Evolutionary conservation across 176 grass and related monocot species (phyloP).

Genomic region (Pontederia crassipes): DNA sequence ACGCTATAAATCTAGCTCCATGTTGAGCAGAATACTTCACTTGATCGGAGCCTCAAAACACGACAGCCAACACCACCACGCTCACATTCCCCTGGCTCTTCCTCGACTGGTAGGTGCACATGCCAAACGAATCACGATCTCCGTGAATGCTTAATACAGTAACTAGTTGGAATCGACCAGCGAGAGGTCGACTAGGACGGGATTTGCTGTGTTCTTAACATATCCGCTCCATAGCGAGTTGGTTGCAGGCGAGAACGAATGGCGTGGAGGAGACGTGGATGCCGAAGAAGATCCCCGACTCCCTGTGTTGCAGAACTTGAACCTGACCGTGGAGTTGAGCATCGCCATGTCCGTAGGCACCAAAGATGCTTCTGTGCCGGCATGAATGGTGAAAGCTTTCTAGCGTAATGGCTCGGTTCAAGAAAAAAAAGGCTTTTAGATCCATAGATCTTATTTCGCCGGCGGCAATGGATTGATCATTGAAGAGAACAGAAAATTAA

Average conservation of each 20-base stretch:
- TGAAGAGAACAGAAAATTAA: neutral
- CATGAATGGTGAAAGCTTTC: conserved; percentile 92
- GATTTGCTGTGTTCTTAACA: conserved; percentile 16
- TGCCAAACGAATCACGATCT: neutral
- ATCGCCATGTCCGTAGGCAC: conserved; percentile 97
- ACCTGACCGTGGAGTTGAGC: conserved; percentile 65
- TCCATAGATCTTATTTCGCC: neutral
- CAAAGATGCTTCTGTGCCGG: conserved; percentile 87
- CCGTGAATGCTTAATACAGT: neutral
- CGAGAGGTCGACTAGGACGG: neutral
- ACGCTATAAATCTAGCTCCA: too few species aligned
- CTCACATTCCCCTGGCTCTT: conserved; percentile 53
- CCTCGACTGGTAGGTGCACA: conserved; percentile 63
- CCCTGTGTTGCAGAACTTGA: conserved; percentile 61
- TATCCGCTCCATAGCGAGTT: conserved; percentile 63
- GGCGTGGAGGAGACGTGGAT: conserved; percentile 56
- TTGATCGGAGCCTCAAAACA: too few species aligned
- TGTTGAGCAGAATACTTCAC: too few species aligned
- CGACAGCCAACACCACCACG: conserved; percentile 55
- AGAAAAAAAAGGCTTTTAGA: conserved; percentile 1
- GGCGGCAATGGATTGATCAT: neutral
- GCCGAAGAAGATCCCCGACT: conserved; percentile 69
- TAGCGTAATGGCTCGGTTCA: conserved; percentile 63
- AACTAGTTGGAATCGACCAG: neutral
- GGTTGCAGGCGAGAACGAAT: conserved; percentile 50